Percentiles rank a stretch among this genome's conserved stretches.
These are phyloP conservation scores for Wallacemonas sp. DNA, from an alignment of 208 protist species.

Conservation along the genomic window DNA sequence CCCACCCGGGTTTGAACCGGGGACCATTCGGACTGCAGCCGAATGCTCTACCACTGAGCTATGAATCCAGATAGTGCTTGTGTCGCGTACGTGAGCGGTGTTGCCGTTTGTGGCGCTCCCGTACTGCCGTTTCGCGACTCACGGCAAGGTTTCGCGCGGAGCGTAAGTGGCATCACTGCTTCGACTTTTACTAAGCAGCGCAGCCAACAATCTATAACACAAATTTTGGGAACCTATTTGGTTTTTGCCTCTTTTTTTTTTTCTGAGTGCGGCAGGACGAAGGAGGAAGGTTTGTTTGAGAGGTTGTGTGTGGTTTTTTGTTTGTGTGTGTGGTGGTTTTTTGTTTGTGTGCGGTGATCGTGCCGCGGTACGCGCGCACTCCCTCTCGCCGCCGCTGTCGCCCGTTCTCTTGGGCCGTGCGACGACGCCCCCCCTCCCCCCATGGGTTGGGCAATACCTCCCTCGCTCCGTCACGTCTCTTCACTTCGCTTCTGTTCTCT, in stretches of 20 bases:
- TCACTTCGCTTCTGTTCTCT: background rate
- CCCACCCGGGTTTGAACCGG: conserved; percentile 95
- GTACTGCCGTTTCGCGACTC: background rate
- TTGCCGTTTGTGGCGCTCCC: background rate
- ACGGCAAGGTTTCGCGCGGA: background rate
- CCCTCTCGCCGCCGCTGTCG: no score
- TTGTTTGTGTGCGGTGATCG: no score
- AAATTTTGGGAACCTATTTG: conserved; percentile 34
- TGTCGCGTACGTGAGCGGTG: background rate
- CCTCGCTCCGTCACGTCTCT: no score
- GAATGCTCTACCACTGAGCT: conserved; percentile 78
- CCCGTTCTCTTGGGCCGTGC: no score
- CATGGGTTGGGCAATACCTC: no score
- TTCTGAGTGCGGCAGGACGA: background rate
- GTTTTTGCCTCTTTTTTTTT: conserved; percentile 4
- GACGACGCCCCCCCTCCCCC: no score
- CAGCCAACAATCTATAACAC: conserved; percentile 23
- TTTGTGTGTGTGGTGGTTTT: background rate
- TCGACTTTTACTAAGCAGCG: conserved; percentile 76
- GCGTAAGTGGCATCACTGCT: conserved; percentile 39
- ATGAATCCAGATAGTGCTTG: conserved; percentile 37
- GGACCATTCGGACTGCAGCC: conserved; percentile 94
- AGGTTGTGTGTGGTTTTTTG: background rate
- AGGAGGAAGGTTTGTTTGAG: background rate
- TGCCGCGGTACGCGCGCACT: no score